phyloP scores from a whole-genome alignment of 2,329 filamentous ascomycete genomes.

The Talaromyces atroroseus region DNA sequence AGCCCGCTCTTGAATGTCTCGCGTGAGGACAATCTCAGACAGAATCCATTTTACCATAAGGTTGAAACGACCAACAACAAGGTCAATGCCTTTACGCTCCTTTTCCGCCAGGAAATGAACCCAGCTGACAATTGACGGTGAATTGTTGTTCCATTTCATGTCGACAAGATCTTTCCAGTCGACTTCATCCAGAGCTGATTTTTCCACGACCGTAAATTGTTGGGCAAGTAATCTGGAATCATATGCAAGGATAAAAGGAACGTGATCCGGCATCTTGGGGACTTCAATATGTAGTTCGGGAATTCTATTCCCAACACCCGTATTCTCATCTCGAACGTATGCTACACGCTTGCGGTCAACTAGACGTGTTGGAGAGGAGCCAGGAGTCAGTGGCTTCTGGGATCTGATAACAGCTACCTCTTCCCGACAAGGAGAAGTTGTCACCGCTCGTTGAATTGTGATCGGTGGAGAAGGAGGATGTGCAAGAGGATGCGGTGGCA shows the following conservation, averaged over 20 bases:
- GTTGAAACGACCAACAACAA: conserved; percentile 63
- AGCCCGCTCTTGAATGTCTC: conserved; percentile 53
- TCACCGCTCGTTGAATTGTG: conserved; percentile 36
- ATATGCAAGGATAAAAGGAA: conserved; percentile 60
- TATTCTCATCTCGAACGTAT: conserved; percentile 28
- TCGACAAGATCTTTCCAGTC: conserved; percentile 63
- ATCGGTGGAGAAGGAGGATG: conserved; percentile 45
- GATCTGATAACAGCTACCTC: conserved; percentile 29
- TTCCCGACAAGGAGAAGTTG: conserved; percentile 28
- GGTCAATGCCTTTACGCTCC: conserved; percentile 55
- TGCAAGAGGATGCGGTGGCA: conserved; percentile 41
- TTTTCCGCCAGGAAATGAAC: conserved; percentile 55
- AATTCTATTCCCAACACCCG: neutral
- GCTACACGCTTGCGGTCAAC: conserved; percentile 21
- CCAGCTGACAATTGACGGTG: conserved; percentile 52
- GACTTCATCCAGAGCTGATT: conserved; percentile 60
- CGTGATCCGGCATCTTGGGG: conserved; percentile 37
- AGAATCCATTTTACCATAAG: conserved; percentile 62
- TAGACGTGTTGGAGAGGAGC: conserved; percentile 34
- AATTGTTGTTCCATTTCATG: conserved; percentile 56
- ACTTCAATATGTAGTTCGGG: conserved; percentile 14
- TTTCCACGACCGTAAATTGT: conserved; percentile 61
- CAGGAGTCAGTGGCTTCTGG: conserved; percentile 37
- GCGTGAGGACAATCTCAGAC: conserved; percentile 58
- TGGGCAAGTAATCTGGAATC: conserved; percentile 57